Evolutionary conservation across 2,329 filamentous ascomycete genomes (phyloP), one percentile per base, ranked within the genome.

Genomic region (Fusarium pseudocircinatum): DNA sequence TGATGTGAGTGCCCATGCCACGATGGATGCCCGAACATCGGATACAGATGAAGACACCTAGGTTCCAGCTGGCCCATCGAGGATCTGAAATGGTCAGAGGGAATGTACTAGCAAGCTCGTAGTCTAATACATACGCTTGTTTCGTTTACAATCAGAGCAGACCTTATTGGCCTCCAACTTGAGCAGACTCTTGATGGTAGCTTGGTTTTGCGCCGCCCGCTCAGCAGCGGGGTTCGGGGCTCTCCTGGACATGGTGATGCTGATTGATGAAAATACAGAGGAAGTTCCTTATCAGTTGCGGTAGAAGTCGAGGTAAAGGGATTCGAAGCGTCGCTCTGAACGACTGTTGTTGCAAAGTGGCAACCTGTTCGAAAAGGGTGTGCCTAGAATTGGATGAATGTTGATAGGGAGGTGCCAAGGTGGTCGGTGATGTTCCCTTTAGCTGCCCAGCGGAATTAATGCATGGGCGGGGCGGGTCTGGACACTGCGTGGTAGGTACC

Each of bases 1-100:
- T 98, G 82, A 99, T 98, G 85, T 99, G 96, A 71, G 96, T 98
- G 79, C 96, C 96, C 95, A 99, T 98, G 76, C 96, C 95, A 80
- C 96, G 94, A 85, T 99, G 96, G 80, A 99, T 97, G 80, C 97
- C 97, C 24, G 96, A 99, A 85, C 96, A 99, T 81, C 95, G 93
- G 82, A 99, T 99, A 87, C 96, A 99, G 80, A 99, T 87, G 82
- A 99, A 99, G 80, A 99, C 91, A 78, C 96, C 96, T 61, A 99
- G 85, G 82, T 99, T 99, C 96, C 96, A 99, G 81, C 95, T 98
- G 37, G 96, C 96, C 96, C 96, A 99, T 93, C 96, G 90, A 69
- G 96, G 96, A 85, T 98, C 94, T 97, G 81, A 44, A 26, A 43
- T 54, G 60, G 58, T 76, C 50, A 74, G 66, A 46, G 58, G 16